Percentiles rank a stretch among this genome's conserved stretches.
phyloP scores from a whole-genome alignment of 305 asterid species.

The Petunia hybrid region DNA sequence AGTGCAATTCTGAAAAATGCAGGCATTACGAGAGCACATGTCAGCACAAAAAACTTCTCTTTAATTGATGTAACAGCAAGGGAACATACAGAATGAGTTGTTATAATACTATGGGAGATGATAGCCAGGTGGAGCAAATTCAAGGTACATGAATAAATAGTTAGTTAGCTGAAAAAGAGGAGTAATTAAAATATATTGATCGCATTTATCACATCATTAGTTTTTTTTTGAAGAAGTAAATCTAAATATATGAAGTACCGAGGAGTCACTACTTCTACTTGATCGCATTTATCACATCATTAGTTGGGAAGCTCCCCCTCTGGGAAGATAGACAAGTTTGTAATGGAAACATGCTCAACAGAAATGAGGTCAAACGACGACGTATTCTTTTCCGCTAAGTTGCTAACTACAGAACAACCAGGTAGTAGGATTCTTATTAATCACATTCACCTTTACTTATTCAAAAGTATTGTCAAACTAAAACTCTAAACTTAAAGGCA shows the following conservation, averaged over 20 bases:
- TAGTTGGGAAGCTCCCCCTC: not conserved
- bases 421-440: not conserved
- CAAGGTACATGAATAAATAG: not conserved
- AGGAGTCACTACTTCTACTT: too few species aligned
- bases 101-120: not conserved
- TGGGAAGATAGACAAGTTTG: not conserved
- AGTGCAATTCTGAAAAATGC: constrained; percentile 71
- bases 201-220: too few species aligned
- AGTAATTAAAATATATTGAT: constrained; percentile 13
- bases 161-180: constrained; percentile 1
- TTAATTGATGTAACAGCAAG: constrained; percentile 15
- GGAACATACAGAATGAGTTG: not conserved
- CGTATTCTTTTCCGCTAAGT: not conserved
- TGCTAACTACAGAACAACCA: constrained; percentile 19
- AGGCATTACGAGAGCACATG: constrained; percentile 13
- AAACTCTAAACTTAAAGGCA: not conserved
- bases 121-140: constrained; percentile 18
- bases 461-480: constrained; percentile 22
- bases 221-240: too few species aligned
- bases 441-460: not conserved
- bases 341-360: not conserved
- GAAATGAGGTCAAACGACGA: not conserved
- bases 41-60: not conserved
- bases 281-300: constrained; percentile 17
- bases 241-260: constrained; percentile 13